phyloP scores from a whole-genome alignment of 2,329 filamentous ascomycete genomes.

The Aureobasidium sp. region DNA sequence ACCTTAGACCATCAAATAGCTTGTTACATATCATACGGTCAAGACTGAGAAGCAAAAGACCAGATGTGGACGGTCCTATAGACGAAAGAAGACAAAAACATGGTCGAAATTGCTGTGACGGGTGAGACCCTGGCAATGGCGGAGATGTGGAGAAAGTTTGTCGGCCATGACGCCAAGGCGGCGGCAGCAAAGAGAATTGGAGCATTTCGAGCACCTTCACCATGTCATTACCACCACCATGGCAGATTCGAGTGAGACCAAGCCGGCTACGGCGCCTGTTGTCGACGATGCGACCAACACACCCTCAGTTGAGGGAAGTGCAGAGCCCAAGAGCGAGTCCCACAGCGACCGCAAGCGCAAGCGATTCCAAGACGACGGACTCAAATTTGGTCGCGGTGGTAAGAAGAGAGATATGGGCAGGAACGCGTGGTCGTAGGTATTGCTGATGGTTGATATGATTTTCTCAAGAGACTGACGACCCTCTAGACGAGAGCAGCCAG shows the following conservation, averaged over 20 bases:
- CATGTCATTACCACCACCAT: constrained; percentile 9
- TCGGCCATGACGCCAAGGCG: constrained; percentile 1
- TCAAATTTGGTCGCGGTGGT: constrained; percentile 31
- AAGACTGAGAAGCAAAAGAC: background rate
- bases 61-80: background rate
- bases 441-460: constrained; percentile 13
- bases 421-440: constrained; percentile 56
- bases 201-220: background rate
- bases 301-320: background rate
- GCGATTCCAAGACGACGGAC: constrained; percentile 20
- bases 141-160: background rate
- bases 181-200: background rate
- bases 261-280: constrained; percentile 11
- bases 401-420: constrained; percentile 63
- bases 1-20: too few relatives aligned
- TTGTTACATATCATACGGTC: background rate
- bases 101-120: background rate
- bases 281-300: background rate
- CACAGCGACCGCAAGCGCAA: constrained; percentile 20
- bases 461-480: constrained; percentile 32
- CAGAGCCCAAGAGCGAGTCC: background rate
- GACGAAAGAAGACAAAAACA: background rate
- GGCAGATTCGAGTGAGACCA: constrained; percentile 11
- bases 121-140: background rate
- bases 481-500: constrained; percentile 38